Conservation (phyloP, 2,329 filamentous ascomycete species). For the Boeremia lycopersici region DNA sequence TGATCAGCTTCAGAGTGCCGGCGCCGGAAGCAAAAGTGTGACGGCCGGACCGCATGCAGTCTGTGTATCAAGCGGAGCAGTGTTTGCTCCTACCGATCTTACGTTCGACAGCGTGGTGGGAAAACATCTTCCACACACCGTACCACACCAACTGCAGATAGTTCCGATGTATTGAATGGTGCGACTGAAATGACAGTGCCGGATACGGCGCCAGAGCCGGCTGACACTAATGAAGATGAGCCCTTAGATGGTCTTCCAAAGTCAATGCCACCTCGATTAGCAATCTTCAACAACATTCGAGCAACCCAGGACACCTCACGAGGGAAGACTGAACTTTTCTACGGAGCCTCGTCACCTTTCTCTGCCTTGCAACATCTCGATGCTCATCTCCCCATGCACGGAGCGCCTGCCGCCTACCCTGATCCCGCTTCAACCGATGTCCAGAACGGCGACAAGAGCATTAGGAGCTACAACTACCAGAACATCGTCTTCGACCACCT, state of each 20-base stretch:
- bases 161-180: background rate
- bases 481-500: conserved; percentile 13
- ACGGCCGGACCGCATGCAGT: conserved; percentile 5
- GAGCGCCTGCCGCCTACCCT: background rate
- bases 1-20: conserved; percentile 7
- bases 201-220: background rate
- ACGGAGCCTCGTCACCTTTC: conserved; percentile 15
- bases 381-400: conserved; percentile 12
- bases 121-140: background rate
- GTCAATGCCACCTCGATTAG: conserved; percentile 9
- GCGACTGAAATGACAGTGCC: background rate
- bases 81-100: conserved; percentile 10
- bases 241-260: background rate
- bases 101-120: conserved; percentile 2
- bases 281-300: conserved; percentile 16
- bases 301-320: conserved; percentile 10
- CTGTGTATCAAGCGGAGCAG: conserved; percentile 4
- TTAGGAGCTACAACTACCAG: conserved; percentile 16
- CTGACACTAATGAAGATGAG: background rate
- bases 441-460: conserved; percentile 8
- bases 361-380: conserved; percentile 14
- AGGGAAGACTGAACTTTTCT: conserved; percentile 11
- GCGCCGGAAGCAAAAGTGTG: conserved; percentile 15
- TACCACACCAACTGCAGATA: background rate
- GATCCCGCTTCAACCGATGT: conserved; percentile 1